Conservation (phyloP, 2,329 filamentous ascomycete genomes). For the Talaromyces rugulosus region DNA sequence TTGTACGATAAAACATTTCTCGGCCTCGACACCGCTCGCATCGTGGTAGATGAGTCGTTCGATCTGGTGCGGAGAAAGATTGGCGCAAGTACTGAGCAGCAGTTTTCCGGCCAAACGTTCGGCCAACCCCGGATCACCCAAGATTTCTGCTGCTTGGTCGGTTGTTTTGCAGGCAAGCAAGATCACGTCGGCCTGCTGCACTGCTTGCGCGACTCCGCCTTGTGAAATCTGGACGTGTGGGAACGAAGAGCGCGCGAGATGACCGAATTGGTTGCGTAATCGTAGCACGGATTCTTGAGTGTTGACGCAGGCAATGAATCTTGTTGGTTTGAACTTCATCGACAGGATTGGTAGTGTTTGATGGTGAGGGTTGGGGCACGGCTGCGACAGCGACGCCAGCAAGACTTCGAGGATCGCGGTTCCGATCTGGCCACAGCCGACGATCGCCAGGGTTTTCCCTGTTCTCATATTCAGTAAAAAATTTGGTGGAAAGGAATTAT, state of each 20-base stretch:
- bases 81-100: slow-evolving; percentile 9
- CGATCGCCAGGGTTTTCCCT: slow-evolving; percentile 8
- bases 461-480: slow-evolving; percentile 1
- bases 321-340: slow-evolving; percentile 9
- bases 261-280: slow-evolving; percentile 9
- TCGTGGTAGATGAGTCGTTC: slow-evolving; percentile 10
- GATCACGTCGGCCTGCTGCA: slow-evolving; percentile 11
- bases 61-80: slow-evolving; percentile 8
- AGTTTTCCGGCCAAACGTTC: slow-evolving; percentile 5
- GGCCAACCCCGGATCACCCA: slow-evolving; percentile 2
- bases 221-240: slow-evolving; percentile 11
- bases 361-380: slow-evolving; percentile 9
- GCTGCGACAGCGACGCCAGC: slow-evolving; percentile 5
- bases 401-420: slow-evolving; percentile 10
- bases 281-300: slow-evolving; percentile 10
- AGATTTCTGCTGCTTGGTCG: slow-evolving; percentile 3
- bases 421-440: slow-evolving; percentile 12
- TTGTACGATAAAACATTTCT: slow-evolving; percentile 9
- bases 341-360: slow-evolving; percentile 6
- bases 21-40: neutral
- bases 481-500: neutral
- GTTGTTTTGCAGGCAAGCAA: slow-evolving; percentile 6
- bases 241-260: slow-evolving; percentile 7
- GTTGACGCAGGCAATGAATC: slow-evolving; percentile 12
- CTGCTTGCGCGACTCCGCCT: slow-evolving; percentile 4